phyloP scores from a whole-genome alignment of 2,329 filamentous ascomycete genomes.

The Tolypocladium endophyticum region DNA sequence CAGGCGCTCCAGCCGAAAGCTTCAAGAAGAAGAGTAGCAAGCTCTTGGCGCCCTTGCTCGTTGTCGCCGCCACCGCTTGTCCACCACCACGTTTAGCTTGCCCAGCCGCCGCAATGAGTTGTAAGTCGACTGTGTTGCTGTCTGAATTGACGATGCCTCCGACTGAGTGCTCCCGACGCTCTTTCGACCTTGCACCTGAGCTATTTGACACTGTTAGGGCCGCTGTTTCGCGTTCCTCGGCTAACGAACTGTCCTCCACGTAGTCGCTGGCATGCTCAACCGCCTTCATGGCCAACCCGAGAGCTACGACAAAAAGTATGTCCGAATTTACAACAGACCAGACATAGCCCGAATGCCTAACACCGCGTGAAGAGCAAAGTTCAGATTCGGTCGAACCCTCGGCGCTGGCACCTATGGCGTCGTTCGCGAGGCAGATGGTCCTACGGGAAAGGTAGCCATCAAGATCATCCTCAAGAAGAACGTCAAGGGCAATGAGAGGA shows the following conservation, averaged over 20 bases:
- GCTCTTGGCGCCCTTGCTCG: neutral
- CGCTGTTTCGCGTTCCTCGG: neutral
- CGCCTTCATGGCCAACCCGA: constrained; percentile 94
- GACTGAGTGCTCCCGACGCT: neutral
- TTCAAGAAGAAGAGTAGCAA: neutral
- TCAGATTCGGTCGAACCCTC: constrained; percentile 85
- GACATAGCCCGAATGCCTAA: neutral
- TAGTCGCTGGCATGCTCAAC: constrained; percentile 85
- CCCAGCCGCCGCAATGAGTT: constrained; percentile 19
- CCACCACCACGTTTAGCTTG: constrained; percentile 3
- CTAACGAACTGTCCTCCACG: neutral
- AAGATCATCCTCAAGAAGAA: constrained; percentile 99
- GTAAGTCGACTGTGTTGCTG: constrained; percentile 14
- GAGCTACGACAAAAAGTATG: constrained; percentile 95
- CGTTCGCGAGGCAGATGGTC: constrained; percentile 84
- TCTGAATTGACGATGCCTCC: neutral
- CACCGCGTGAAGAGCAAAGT: constrained; percentile 54
- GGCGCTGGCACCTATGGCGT: constrained; percentile 98
- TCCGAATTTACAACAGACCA: neutral
- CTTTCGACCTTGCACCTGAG: neutral
- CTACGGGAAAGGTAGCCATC: constrained; percentile 77
- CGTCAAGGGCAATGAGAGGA: constrained; percentile 93
- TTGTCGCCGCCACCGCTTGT: neutral
- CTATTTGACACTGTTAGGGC: neutral
- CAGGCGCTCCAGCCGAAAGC: neutral